Evolutionary conservation across 176 grass and related monocot genomes (phyloP).

Genomic region (Hordeum marinum): DNA sequence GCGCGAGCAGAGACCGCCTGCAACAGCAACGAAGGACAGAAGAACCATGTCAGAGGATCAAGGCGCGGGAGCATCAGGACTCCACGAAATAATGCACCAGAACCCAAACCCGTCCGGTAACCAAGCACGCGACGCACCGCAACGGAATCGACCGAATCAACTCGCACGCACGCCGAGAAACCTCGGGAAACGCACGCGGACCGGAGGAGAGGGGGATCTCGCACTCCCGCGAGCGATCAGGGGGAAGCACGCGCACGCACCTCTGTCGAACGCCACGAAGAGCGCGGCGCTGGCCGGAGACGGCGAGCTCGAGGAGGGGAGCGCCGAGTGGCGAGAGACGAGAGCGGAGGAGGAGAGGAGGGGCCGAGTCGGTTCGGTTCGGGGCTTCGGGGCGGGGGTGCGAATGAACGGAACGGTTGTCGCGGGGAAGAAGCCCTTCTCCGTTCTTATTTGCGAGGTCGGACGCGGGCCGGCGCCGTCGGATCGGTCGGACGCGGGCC

Average conservation of each 20-base stretch:
- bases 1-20: slow-evolving; percentile 9
- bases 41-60: not conserved
- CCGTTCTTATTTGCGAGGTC: not conserved
- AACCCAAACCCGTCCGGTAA: not conserved
- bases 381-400: not conserved
- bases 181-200: not conserved
- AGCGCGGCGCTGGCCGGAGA: not conserved
- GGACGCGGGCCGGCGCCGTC: not conserved
- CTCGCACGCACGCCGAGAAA: not conserved
- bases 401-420: not conserved
- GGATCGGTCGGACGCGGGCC: not conserved
- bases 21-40: not conserved
- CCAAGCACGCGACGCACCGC: not conserved
- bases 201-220: not conserved
- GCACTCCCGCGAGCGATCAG: too few species aligned
- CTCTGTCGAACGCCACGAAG: not conserved
- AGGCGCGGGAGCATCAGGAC: not conserved
- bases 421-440: not conserved
- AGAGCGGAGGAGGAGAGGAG: not conserved
- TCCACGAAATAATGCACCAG: not conserved
- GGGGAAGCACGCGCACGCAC: not conserved
- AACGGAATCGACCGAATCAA: not conserved
- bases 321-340: not conserved
- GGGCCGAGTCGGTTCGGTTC: not conserved
- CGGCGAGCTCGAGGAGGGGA: slow-evolving; percentile 3